Conservation (phyloP, 2,329 filamentous ascomycete genomes). For the Elsinoe arachidis region DNA sequence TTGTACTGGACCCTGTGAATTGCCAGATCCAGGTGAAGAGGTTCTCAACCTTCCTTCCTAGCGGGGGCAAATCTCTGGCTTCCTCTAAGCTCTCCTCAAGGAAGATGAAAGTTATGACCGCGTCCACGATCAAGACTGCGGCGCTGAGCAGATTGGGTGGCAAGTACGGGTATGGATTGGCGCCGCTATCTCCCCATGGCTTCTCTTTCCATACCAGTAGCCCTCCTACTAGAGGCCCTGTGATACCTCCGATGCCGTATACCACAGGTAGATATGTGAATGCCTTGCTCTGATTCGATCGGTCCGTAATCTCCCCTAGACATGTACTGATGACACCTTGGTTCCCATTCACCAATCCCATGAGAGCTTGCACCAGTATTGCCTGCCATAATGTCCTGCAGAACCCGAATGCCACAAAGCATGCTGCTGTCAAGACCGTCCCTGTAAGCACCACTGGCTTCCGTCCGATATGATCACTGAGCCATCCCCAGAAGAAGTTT, state of each 20-base stretch:
- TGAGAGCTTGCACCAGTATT: conserved; percentile 73
- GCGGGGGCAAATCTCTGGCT: conserved; percentile 50
- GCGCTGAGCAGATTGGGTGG: conserved; percentile 75
- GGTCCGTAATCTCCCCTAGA: conserved; percentile 87
- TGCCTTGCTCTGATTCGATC: conserved; percentile 84
- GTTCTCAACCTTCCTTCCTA: conserved; percentile 50
- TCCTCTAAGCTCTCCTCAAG: conserved; percentile 79
- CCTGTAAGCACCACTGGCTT: conserved; percentile 78
- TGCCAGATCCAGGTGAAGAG: conserved; percentile 64
- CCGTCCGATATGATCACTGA: conserved; percentile 69
- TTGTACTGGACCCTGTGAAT: conserved; percentile 49
- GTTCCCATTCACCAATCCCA: conserved; percentile 93
- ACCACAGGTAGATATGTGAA: conserved; percentile 93
- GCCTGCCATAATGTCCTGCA: conserved; percentile 76
- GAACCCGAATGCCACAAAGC: conserved; percentile 81
- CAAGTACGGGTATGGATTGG: conserved; percentile 68
- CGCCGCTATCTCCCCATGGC: conserved; percentile 43
- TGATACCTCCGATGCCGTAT: conserved; percentile 92
- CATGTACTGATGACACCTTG: conserved; percentile 90
- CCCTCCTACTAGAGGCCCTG: conserved; percentile 84
- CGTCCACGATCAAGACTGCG: conserved; percentile 59
- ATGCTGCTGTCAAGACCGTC: conserved; percentile 70
- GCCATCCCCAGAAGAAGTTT: conserved; percentile 83
- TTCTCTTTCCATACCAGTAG: conserved; percentile 61
- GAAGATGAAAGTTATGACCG: conserved; percentile 67